These are phyloP conservation scores for Prosopis cineraria DNA, from an alignment of 306 rosid genomes.

Conservation along the genomic window DNA sequence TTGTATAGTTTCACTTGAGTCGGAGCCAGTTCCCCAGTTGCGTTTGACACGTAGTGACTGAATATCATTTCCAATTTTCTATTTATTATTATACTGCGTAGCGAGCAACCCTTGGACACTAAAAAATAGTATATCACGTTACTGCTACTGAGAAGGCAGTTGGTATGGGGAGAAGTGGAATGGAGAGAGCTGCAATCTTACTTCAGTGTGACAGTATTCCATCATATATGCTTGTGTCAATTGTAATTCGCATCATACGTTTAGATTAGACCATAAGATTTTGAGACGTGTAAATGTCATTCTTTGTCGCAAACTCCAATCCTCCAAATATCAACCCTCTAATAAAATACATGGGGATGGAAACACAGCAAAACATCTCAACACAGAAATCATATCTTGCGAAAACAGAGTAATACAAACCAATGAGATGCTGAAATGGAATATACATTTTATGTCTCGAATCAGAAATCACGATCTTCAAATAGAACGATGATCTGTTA, in stretches of 20 bases:
- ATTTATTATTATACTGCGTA: too few relatives aligned
- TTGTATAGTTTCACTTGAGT: too few relatives aligned
- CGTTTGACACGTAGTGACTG: too few relatives aligned
- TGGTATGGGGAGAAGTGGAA: too few relatives aligned
- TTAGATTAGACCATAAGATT: not conserved
- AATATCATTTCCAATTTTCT: too few relatives aligned
- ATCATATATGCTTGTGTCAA: not conserved
- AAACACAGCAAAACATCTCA: not conserved
- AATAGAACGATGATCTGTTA: conserved; percentile 15
- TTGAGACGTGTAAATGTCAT: not conserved
- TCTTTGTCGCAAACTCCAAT: not conserved
- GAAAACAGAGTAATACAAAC: not conserved
- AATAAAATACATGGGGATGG: not conserved
- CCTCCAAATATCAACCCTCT: not conserved
- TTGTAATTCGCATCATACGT: not conserved
- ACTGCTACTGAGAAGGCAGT: too few relatives aligned
- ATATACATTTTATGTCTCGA: conserved; percentile 4
- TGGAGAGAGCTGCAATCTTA: not conserved
- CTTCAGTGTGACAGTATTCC: not conserved
- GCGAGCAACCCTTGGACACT: too few relatives aligned
- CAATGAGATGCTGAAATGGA: not conserved
- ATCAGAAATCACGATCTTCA: conserved; percentile 28
- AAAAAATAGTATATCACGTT: too few relatives aligned
- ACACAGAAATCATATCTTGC: not conserved
- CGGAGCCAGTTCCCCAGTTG: too few relatives aligned